Percentiles rank a stretch among this genome's conserved stretches.
phyloP scores from a whole-genome alignment of 2,329 filamentous ascomycete species.

The Ustilaginoidea virens region DNA sequence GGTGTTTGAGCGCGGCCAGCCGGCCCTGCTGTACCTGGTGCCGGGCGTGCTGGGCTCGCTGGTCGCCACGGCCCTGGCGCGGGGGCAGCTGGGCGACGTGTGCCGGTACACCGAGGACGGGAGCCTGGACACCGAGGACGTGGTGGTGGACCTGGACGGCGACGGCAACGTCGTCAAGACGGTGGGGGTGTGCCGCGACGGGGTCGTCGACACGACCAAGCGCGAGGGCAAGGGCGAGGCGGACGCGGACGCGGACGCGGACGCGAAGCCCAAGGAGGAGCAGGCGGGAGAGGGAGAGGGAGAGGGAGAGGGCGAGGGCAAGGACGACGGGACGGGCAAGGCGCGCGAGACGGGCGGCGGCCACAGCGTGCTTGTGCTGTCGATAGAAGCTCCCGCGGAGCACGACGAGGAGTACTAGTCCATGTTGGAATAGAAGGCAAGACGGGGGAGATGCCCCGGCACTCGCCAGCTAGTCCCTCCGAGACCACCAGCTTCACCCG shows the following conservation, averaged over 20 bases:
- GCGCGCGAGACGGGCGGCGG: slow-evolving; percentile 8
- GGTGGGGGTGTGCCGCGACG: slow-evolving; percentile 20
- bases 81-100: slow-evolving; percentile 60
- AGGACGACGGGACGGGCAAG: slow-evolving; percentile 3
- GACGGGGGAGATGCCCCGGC: not conserved
- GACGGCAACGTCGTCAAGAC: slow-evolving; percentile 29
- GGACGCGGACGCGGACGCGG: too few species aligned
- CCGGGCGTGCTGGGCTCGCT: slow-evolving; percentile 64
- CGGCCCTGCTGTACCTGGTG: slow-evolving; percentile 82
- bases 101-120: slow-evolving; percentile 71
- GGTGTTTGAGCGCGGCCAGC: slow-evolving; percentile 68
- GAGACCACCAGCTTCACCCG: too few species aligned
- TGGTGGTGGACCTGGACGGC: slow-evolving; percentile 37
- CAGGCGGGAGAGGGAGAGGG: slow-evolving; percentile 7
- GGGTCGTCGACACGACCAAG: slow-evolving; percentile 20
- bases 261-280: slow-evolving; percentile 8
- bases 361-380: slow-evolving; percentile 18
- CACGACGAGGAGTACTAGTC: slow-evolving; percentile 6
- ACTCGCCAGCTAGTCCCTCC: not conserved
- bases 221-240: slow-evolving; percentile 13
- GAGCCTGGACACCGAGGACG: slow-evolving; percentile 36
- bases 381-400: slow-evolving; percentile 15
- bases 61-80: slow-evolving; percentile 56
- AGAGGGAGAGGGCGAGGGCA: slow-evolving; percentile 6
- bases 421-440: not conserved